Evolutionary conservation across 768 basidiomycete species (phyloP).

Genomic region (Agaricus subrufescens): DNA sequence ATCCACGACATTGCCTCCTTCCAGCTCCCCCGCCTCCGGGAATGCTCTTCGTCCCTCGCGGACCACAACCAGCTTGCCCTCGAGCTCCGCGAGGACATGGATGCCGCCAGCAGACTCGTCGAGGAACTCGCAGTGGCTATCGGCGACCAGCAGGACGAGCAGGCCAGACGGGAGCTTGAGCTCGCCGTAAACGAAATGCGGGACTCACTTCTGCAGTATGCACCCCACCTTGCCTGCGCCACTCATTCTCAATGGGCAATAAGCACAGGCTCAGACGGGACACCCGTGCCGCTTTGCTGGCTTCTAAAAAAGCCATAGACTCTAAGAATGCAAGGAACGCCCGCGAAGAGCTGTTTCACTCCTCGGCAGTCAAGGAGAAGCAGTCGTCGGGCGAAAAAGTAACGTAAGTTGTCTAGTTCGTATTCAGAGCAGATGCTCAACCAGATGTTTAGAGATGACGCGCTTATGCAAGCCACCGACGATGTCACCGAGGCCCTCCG

Average conservation of each 20-base stretch:
- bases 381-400: conserved; percentile 51
- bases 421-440: neutral
- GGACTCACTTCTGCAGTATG: conserved; percentile 46
- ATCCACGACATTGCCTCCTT: conserved; percentile 4
- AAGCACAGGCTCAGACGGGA: conserved; percentile 52
- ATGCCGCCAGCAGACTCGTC: conserved; percentile 54
- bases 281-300: conserved; percentile 61
- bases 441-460: conserved; percentile 56
- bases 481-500: conserved; percentile 87
- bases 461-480: conserved; percentile 82
- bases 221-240: neutral
- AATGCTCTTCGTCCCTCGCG: conserved; percentile 54
- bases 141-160: conserved; percentile 66
- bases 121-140: conserved; percentile 70
- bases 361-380: conserved; percentile 46
- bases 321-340: conserved; percentile 44
- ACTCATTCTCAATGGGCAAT: neutral
- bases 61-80: conserved; percentile 70
- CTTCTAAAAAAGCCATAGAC: conserved; percentile 74
- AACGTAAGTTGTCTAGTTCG: conserved; percentile 38
- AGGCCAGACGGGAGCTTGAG: conserved; percentile 42
- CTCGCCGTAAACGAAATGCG: conserved; percentile 45
- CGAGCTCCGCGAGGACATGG: conserved; percentile 75
- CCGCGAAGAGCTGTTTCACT: conserved; percentile 65
- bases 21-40: conserved; percentile 70